These are phyloP conservation scores for Trichosanthes truncata DNA, from an alignment of 306 rosid species.

Conservation along the genomic window DNA sequence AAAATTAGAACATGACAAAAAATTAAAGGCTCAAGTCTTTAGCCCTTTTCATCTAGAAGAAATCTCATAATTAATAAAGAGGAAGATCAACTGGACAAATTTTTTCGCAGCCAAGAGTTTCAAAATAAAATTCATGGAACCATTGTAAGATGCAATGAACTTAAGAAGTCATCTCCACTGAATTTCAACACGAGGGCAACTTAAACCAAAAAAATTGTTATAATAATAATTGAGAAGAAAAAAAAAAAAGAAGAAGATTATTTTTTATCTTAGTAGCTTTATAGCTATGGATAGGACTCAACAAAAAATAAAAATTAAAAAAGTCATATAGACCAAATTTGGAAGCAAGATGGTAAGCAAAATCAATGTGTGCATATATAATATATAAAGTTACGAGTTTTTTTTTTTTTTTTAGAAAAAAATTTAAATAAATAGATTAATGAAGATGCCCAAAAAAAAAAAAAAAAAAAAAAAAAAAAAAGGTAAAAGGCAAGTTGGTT, in stretches of 20 bases:
- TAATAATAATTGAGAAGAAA: neutral
- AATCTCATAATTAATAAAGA: neutral
- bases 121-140: neutral
- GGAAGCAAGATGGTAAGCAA: neutral
- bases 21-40: neutral
- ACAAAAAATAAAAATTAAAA: neutral
- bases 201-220: neutral
- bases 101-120: neutral
- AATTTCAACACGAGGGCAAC: conserved; percentile 6
- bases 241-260: neutral
- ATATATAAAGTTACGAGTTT: neutral
- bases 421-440: neutral
- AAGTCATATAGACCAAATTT: neutral
- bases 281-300: neutral
- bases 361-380: neutral
- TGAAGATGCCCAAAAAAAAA: neutral
- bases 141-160: conserved; percentile 8
- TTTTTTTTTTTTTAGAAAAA: neutral
- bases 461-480: neutral
- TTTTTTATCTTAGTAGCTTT: neutral
- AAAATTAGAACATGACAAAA: neutral
- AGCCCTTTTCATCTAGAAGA: neutral
- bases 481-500: neutral
- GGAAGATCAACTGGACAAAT: neutral
- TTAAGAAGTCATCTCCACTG: neutral